These are phyloP conservation scores for Escallonia herrerae DNA, from an alignment of 129 eudicot genomes.

Conservation along the genomic window DNA sequence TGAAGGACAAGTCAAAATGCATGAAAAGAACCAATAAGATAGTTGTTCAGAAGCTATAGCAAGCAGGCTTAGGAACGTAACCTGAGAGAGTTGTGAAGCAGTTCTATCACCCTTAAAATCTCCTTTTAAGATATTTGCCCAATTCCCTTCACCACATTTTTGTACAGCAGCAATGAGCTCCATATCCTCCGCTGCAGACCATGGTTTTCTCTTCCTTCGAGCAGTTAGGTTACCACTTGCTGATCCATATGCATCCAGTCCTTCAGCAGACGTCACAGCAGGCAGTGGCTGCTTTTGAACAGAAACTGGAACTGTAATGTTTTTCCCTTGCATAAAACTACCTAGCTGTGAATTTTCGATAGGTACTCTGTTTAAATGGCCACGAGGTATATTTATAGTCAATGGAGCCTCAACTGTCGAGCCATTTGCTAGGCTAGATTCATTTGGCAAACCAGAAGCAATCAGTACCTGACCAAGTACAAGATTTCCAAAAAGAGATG, in stretches of 20 bases:
- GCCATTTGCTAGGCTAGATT: conserved; percentile 43
- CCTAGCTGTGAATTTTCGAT: conserved; percentile 34
- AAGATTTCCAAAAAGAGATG: conserved; percentile 1
- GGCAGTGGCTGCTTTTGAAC: conserved; percentile 46
- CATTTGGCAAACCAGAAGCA: conserved; percentile 50
- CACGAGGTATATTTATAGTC: conserved; percentile 63
- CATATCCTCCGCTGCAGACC: conserved; percentile 66
- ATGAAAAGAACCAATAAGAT: neutral
- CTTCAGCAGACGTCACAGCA: conserved; percentile 36
- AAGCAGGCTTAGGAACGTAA: conserved; percentile 12
- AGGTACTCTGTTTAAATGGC: conserved; percentile 19
- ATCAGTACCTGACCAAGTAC: conserved; percentile 50
- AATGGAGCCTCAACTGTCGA: conserved; percentile 69
- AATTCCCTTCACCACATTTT: conserved; percentile 75
- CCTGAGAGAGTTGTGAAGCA: conserved; percentile 80
- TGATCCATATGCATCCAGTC: conserved; percentile 25
- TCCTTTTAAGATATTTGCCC: conserved; percentile 63
- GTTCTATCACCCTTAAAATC: conserved; percentile 65
- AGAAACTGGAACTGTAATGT: conserved; percentile 56
- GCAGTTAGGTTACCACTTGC: conserved; percentile 38
- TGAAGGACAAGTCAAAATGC: too few relatives aligned
- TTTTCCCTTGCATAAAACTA: conserved; percentile 33
- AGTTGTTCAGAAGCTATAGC: neutral
- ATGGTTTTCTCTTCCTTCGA: conserved; percentile 57
- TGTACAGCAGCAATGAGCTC: conserved; percentile 73